Evolutionary conservation across 805 yeast species (phyloP).

Genomic region (Wickerhamiella spandovensis): DNA sequence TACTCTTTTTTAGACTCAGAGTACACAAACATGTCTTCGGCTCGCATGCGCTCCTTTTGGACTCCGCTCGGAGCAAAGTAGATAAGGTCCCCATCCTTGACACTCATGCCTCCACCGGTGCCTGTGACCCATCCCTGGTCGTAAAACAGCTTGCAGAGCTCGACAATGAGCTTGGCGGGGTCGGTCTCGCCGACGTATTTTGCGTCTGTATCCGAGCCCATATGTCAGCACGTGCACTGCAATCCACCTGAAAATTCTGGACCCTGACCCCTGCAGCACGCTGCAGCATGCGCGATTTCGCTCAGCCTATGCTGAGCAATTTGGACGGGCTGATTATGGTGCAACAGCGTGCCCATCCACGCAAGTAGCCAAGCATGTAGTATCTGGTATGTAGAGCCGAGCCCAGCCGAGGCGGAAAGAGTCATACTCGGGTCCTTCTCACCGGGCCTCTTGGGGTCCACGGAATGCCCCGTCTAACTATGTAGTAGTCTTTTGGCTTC

Average conservation of each 20-base stretch:
- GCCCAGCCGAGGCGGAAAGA: too few relatives aligned
- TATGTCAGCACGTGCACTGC: conserved; percentile 4
- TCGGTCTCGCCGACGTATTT: conserved; percentile 36
- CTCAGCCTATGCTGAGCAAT: too few relatives aligned
- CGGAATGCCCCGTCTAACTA: too few relatives aligned
- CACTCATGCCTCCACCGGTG: conserved; percentile 91
- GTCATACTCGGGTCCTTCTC: too few relatives aligned
- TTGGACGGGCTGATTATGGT: too few relatives aligned
- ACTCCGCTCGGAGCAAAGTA: conserved; percentile 93
- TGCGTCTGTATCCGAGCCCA: conserved; percentile 20
- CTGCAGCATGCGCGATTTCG: too few relatives aligned
- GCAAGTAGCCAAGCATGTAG: too few relatives aligned
- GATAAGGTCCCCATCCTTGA: conserved; percentile 41
- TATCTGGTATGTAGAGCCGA: not conserved
- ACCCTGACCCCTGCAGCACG: not conserved
- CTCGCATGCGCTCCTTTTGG: conserved; percentile 77
- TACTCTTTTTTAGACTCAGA: conserved; percentile 40
- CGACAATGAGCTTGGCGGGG: conserved; percentile 79
- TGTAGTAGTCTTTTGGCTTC: too few relatives aligned
- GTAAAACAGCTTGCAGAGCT: conserved; percentile 63
- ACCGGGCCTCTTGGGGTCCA: not conserved
- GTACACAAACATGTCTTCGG: conserved; percentile 70
- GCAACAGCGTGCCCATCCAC: too few relatives aligned
- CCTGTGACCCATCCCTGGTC: conserved; percentile 86
- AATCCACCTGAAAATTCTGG: too few relatives aligned